These are phyloP conservation scores for Rachicladosporium sp. DNA, from an alignment of 2,329 filamentous ascomycete genomes.

Conservation along the genomic window DNA sequence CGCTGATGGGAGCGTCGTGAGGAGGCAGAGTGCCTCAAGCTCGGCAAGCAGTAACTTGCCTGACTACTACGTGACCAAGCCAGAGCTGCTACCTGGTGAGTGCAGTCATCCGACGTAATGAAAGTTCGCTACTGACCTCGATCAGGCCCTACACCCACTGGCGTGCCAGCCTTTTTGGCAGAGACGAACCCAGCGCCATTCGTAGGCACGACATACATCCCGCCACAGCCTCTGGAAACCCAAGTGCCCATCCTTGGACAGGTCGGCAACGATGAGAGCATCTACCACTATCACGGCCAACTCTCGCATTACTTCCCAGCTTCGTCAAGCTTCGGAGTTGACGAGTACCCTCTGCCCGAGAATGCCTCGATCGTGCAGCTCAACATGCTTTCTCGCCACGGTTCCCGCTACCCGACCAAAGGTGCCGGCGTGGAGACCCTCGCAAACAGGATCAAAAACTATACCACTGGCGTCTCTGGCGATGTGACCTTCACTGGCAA, in stretches of 20 bases:
- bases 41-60: constrained; percentile 32
- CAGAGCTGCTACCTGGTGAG: constrained; percentile 37
- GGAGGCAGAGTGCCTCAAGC: constrained; percentile 8
- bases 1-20: constrained; percentile 13
- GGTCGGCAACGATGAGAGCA: constrained; percentile 42
- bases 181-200: constrained; percentile 58
- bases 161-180: constrained; percentile 55
- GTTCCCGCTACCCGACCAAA: constrained; percentile 58
- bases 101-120: background rate
- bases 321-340: constrained; percentile 56
- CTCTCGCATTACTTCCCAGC: constrained; percentile 59
- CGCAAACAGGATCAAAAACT: constrained; percentile 46
- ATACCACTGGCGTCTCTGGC: constrained; percentile 28
- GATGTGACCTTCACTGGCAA: constrained; percentile 45
- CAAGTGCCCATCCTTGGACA: constrained; percentile 51
- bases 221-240: constrained; percentile 60
- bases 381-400: constrained; percentile 62
- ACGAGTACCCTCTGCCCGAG: constrained; percentile 55
- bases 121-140: background rate
- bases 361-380: constrained; percentile 59
- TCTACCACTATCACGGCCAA: constrained; percentile 59
- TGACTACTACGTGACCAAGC: constrained; percentile 51
- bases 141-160: constrained; percentile 57
- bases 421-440: constrained; percentile 44
- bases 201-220: constrained; percentile 47